These are phyloP conservation scores for Globisporangium parvum DNA, from an alignment of 352 stramenopile genomes.

Conservation along the genomic window DNA sequence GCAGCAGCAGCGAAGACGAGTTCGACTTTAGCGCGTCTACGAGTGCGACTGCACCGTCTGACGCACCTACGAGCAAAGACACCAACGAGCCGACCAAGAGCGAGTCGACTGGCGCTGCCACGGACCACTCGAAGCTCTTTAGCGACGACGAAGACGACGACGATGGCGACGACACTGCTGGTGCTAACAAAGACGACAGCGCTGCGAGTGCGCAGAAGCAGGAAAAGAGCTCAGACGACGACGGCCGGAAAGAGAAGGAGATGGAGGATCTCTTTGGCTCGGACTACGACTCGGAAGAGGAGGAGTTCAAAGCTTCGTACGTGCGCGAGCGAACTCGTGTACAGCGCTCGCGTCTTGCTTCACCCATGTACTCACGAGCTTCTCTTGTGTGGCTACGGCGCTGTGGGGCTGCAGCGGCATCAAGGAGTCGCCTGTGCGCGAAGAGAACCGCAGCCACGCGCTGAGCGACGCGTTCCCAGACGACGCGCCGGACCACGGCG, in stretches of 20 bases:
- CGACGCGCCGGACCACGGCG: conserved; percentile 28
- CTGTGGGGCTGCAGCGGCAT: conserved; percentile 45
- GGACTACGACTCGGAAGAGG: conserved; percentile 85
- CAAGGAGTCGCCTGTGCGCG: conserved; percentile 73
- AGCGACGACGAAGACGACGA: conserved; percentile 69
- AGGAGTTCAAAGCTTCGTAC: conserved; percentile 86
- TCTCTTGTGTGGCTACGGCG: no score
- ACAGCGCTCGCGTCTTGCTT: background rate
- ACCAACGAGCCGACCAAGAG: conserved; percentile 1
- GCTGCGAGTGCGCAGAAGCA: conserved; percentile 21
- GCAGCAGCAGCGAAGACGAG: conserved; percentile 73
- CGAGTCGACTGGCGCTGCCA: conserved; percentile 7
- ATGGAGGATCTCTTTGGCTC: conserved; percentile 88
- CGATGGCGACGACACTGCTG: conserved; percentile 15
- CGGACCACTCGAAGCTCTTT: conserved; percentile 48
- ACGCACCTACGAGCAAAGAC: background rate
- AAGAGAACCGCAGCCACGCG: conserved; percentile 32
- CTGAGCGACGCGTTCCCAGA: conserved; percentile 36
- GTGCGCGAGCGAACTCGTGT: conserved; percentile 11
- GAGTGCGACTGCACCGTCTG: conserved; percentile 11
- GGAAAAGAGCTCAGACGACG: conserved; percentile 19
- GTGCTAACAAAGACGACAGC: conserved; percentile 50
- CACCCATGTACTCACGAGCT: no score
- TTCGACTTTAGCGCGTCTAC: conserved; percentile 50
- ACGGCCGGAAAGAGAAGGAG: conserved; percentile 62